These are phyloP conservation scores for Salix viminalis DNA, from an alignment of 345 rosid genomes.

Conservation along the genomic window DNA sequence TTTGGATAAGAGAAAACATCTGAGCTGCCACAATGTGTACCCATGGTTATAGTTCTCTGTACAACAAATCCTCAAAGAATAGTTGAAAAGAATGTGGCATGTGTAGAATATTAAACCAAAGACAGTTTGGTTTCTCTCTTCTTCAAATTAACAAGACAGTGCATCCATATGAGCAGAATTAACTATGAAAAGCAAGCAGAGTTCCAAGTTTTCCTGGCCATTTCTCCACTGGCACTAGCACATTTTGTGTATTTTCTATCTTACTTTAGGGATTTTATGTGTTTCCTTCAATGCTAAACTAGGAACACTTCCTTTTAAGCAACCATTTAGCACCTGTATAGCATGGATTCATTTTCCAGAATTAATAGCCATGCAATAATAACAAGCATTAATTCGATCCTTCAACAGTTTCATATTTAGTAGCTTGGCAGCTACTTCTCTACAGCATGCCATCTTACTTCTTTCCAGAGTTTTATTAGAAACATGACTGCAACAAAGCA, in stretches of 20 bases:
- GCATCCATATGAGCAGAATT: not conserved
- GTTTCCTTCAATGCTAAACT: not conserved
- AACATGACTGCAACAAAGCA: not conserved
- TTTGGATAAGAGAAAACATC: conserved; percentile 97
- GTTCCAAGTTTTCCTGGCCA: not conserved
- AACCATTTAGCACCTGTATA: not conserved
- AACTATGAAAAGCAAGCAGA: not conserved
- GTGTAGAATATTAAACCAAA: not conserved
- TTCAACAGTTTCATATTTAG: not conserved
- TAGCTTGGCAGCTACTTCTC: not conserved
- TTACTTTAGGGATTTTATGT: not conserved
- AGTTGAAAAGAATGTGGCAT: not conserved
- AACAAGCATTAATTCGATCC: not conserved
- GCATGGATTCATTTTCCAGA: not conserved
- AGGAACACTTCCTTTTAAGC: not conserved
- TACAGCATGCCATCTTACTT: not conserved
- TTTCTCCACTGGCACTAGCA: not conserved
- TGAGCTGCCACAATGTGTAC: conserved; percentile 77
- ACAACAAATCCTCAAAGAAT: not conserved
- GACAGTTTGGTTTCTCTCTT: not conserved
- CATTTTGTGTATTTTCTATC: not conserved
- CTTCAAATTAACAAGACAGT: not conserved
- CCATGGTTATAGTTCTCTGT: conserved; percentile 31
- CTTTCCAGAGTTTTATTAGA: not conserved
- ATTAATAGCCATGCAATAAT: not conserved